Conservation (phyloP, 2,329 filamentous ascomycete genomes). For the Cladosporium sp. region DNA sequence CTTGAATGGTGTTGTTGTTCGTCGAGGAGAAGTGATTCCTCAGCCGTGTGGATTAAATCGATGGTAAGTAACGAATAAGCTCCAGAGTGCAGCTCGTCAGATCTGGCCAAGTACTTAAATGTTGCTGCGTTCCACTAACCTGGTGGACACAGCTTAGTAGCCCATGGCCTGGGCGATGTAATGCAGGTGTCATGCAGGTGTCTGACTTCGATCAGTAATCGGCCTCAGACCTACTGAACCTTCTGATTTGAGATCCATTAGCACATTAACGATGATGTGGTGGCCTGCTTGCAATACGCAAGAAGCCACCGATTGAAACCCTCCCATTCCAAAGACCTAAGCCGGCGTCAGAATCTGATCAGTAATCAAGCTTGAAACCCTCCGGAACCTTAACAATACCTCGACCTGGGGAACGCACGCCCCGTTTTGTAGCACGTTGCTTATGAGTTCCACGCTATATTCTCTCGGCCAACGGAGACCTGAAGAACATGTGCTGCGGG, state of each 20-base stretch:
- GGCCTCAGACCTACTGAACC: neutral
- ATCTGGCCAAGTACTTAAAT: neutral
- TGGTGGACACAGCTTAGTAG: neutral
- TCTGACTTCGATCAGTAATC: neutral
- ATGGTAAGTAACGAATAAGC: neutral
- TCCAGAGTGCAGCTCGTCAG: neutral
- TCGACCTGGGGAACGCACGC: neutral
- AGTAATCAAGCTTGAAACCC: neutral
- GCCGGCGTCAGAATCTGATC: neutral
- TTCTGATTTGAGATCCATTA: neutral
- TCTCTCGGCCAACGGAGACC: neutral
- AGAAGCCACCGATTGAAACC: neutral
- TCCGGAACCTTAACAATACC: neutral
- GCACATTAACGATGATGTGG: neutral
- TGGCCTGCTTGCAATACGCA: too few species aligned
- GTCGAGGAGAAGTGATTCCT: neutral
- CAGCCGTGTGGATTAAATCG: neutral
- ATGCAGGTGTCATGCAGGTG: neutral
- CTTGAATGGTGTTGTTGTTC: neutral
- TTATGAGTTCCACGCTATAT: neutral
- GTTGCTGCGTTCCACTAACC: neutral
- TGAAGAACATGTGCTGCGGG: neutral
- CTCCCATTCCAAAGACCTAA: neutral
- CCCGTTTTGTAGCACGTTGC: neutral
- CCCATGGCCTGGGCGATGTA: neutral